Conservation (phyloP, 2,329 filamentous ascomycete genomes). For the Penicillium sp. region DNA sequence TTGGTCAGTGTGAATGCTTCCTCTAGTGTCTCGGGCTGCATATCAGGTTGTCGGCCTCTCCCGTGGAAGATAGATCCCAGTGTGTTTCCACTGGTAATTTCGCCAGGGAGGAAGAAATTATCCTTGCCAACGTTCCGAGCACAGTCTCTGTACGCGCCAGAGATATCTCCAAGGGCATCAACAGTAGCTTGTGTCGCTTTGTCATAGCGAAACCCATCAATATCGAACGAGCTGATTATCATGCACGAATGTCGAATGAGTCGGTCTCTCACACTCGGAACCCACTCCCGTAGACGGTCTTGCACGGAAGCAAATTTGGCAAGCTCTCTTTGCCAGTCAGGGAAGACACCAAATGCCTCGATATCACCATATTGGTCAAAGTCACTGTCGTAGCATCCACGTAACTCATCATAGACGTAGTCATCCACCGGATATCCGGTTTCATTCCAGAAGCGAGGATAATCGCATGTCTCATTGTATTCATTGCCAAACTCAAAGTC, state of each 20-base stretch:
- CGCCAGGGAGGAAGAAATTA: constrained; percentile 66
- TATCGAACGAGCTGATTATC: constrained; percentile 62
- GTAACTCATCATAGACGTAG: constrained; percentile 49
- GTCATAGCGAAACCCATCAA: constrained; percentile 68
- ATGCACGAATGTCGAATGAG: constrained; percentile 65
- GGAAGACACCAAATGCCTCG: constrained; percentile 63
- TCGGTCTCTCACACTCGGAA: constrained; percentile 58
- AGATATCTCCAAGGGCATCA: constrained; percentile 62
- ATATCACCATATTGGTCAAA: constrained; percentile 67
- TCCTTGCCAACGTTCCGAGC: constrained; percentile 59
- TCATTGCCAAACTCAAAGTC: constrained; percentile 60
- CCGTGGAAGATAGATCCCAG: constrained; percentile 64
- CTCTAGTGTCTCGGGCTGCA: constrained; percentile 50
- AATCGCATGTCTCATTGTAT: constrained; percentile 57
- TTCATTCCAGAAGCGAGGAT: constrained; percentile 64
- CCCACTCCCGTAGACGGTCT: constrained; percentile 67
- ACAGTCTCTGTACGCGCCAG: constrained; percentile 58
- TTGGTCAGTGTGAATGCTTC: constrained; percentile 53
- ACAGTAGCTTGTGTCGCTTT: constrained; percentile 66
- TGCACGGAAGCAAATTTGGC: constrained; percentile 68
- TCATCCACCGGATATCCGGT: constrained; percentile 54
- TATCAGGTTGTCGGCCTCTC: constrained; percentile 59
- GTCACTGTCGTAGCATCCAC: constrained; percentile 63
- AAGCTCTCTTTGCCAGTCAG: constrained; percentile 64
- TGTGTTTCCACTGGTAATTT: constrained; percentile 64